Percentiles rank a stretch among this genome's conserved stretches.
Conservation (phyloP, 805 yeast species). For the Kodamaea hsintzibuensis region DNA sequence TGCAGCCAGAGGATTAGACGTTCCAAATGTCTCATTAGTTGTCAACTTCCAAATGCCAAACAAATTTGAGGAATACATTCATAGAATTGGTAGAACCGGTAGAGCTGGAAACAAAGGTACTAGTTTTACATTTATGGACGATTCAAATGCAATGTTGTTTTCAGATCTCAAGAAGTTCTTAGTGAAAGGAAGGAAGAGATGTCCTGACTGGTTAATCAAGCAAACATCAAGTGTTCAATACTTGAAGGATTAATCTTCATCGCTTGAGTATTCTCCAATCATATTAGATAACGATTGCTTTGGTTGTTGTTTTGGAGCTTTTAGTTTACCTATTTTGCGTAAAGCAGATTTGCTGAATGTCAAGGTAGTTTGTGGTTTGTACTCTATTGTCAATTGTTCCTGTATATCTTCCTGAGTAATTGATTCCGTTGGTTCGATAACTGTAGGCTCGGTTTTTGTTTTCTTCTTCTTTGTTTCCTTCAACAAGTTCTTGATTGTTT, state of each 20-base stretch:
- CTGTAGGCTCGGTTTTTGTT: conserved; percentile 14
- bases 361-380: conserved; percentile 2
- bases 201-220: conserved; percentile 28
- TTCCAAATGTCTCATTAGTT: conserved; percentile 83
- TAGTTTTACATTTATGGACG: conserved; percentile 70
- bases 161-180: conserved; percentile 52
- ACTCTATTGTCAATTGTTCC: background rate
- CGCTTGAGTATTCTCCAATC: conserved; percentile 32
- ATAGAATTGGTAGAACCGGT: conserved; percentile 95
- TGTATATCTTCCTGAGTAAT: background rate
- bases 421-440: conserved; percentile 20
- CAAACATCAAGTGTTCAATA: background rate
- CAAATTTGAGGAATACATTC: conserved; percentile 80
- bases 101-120: conserved; percentile 85
- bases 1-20: conserved; percentile 94
- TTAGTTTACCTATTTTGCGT: conserved; percentile 9
- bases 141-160: conserved; percentile 54
- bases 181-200: conserved; percentile 29
- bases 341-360: conserved; percentile 10
- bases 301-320: background rate
- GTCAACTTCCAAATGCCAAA: conserved; percentile 83
- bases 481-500: conserved; percentile 50
- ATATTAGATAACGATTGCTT: conserved; percentile 12
- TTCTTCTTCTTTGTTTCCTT: conserved; percentile 15
- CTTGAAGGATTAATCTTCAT: conserved; percentile 24